Percentiles rank a stretch among this genome's conserved stretches.
Conservation (phyloP, 2,329 filamentous ascomycete genomes). For the Colletotrichum karsti region DNA sequence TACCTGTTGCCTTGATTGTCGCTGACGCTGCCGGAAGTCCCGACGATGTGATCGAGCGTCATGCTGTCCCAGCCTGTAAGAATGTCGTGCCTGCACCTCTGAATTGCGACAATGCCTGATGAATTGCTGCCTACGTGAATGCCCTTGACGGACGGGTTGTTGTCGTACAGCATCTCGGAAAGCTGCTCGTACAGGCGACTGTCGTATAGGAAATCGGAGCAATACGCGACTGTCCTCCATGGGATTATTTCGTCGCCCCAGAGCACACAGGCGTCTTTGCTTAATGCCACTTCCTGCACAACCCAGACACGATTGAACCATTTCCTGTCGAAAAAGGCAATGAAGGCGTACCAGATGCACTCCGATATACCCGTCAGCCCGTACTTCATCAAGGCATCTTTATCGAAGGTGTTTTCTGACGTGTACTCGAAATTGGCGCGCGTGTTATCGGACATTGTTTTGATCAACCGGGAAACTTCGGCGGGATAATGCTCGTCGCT, state of each 20-base stretch:
- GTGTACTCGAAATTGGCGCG: not conserved
- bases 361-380: not conserved
- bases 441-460: conserved; percentile 8
- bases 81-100: conserved; percentile 6
- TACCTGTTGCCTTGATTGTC: not conserved
- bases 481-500: not conserved
- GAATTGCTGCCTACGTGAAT: conserved; percentile 8
- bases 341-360: conserved; percentile 18
- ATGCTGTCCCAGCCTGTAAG: conserved; percentile 7
- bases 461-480: not conserved
- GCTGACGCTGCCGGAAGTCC: not conserved
- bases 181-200: conserved; percentile 15
- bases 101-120: conserved; percentile 17
- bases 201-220: conserved; percentile 17
- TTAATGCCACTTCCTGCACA: conserved; percentile 29
- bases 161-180: conserved; percentile 10
- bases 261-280: conserved; percentile 20
- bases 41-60: conserved; percentile 11
- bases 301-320: conserved; percentile 31
- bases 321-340: conserved; percentile 25
- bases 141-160: conserved; percentile 7
- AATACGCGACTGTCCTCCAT: conserved; percentile 19
- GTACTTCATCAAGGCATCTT: not conserved
- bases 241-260: conserved; percentile 20
- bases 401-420: not conserved